phyloP scores from a whole-genome alignment of 2,329 filamentous ascomycete species.

The Metarhizium album region DNA sequence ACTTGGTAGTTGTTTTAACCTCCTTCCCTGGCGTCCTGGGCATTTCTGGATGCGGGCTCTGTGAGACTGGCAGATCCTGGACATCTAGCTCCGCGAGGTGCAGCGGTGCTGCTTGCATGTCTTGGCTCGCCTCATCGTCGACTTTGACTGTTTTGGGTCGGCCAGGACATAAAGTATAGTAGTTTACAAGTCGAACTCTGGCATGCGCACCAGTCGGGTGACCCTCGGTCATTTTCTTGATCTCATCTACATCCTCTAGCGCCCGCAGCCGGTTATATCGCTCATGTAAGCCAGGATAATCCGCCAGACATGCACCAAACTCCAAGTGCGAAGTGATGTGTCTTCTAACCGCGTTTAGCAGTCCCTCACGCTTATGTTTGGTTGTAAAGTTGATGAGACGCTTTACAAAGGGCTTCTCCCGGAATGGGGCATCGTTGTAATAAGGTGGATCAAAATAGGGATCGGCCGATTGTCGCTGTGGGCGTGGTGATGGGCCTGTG shows the following conservation, averaged over 20 bases:
- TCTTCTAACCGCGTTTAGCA: slow-evolving; percentile 58
- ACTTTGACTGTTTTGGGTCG: slow-evolving; percentile 38
- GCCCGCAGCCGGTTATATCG: slow-evolving; percentile 60
- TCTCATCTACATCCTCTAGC: slow-evolving; percentile 60
- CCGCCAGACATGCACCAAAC: slow-evolving; percentile 71
- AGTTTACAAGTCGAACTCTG: slow-evolving; percentile 73
- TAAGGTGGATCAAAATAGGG: slow-evolving; percentile 69
- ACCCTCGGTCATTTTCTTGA: slow-evolving; percentile 17
- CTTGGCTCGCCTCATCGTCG: neutral
- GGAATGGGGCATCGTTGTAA: slow-evolving; percentile 59
- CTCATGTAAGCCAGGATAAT: slow-evolving; percentile 57
- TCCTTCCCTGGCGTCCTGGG: slow-evolving; percentile 10
- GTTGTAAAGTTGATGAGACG: slow-evolving; percentile 64
- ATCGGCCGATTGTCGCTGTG: slow-evolving; percentile 24
- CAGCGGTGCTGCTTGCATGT: neutral
- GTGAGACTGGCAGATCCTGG: neutral
- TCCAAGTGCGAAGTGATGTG: slow-evolving; percentile 74
- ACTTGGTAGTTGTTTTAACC: neutral
- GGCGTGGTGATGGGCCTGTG: neutral
- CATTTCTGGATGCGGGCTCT: neutral
- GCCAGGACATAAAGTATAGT: slow-evolving; percentile 80
- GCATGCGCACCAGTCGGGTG: slow-evolving; percentile 20
- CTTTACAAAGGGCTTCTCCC: slow-evolving; percentile 58
- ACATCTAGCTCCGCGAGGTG: neutral
- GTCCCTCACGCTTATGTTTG: slow-evolving; percentile 63